These are phyloP conservation scores for Kalanchoe fedtschenkoi DNA, from an alignment of 164 flowering plant species.

Conservation along the genomic window DNA sequence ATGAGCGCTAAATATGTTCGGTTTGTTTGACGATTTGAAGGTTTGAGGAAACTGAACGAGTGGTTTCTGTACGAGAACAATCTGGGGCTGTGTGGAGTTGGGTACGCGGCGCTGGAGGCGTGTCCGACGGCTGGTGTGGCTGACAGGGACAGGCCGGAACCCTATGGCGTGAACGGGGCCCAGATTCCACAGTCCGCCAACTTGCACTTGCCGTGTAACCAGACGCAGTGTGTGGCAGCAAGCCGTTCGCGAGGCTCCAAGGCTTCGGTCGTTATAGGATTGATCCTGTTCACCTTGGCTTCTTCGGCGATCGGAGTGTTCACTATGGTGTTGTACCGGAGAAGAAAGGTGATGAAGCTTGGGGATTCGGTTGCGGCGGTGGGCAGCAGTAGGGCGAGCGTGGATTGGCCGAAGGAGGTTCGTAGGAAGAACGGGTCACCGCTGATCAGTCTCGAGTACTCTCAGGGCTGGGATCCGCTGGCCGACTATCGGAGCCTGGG, in stretches of 20 bases:
- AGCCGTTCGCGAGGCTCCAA: slow-evolving; percentile 22
- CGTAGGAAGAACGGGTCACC: slow-evolving; percentile 29
- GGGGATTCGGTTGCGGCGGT: slow-evolving; percentile 18
- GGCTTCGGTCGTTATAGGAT: slow-evolving; percentile 21
- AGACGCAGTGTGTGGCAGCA: slow-evolving; percentile 26
- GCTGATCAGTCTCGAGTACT: slow-evolving; percentile 35
- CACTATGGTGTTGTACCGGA: slow-evolving; percentile 17
- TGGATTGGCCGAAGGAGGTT: slow-evolving; percentile 27
- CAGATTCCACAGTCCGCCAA: slow-evolving; percentile 17
- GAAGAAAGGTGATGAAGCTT: slow-evolving; percentile 36
- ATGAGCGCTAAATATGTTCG: background rate
- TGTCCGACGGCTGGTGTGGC: slow-evolving; percentile 19
- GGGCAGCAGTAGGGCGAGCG: slow-evolving; percentile 23
- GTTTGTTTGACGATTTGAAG: slow-evolving; percentile 18
- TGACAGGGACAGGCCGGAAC: slow-evolving; percentile 14
- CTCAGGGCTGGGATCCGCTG: slow-evolving; percentile 35
- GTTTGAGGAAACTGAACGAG: slow-evolving; percentile 28
- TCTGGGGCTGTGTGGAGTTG: slow-evolving; percentile 33
- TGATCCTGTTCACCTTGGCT: slow-evolving; percentile 14
- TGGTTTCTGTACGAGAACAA: slow-evolving; percentile 32
- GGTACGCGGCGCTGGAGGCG: slow-evolving; percentile 27
- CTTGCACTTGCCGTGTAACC: slow-evolving; percentile 20
- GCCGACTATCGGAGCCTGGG: slow-evolving; percentile 17
- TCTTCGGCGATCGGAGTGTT: slow-evolving; percentile 19
- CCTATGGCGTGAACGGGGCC: slow-evolving; percentile 6